A percentile compares a stretch with the other conserved stretches of the same genome.
phyloP scores from a whole-genome alignment of 2,329 filamentous ascomycete genomes.

The Cladosporium sp. region DNA sequence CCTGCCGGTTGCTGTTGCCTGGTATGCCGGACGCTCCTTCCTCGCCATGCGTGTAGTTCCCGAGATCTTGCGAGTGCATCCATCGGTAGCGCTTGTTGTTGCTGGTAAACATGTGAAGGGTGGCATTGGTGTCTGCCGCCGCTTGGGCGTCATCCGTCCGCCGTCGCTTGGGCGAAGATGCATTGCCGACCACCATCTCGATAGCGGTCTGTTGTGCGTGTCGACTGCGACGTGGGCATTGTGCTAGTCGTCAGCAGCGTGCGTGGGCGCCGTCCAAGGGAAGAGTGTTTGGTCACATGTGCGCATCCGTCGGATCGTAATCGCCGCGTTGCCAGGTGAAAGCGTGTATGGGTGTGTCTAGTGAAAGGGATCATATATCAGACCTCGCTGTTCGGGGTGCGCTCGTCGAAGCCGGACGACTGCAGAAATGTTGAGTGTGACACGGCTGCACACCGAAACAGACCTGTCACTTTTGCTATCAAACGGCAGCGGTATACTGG shows the following conservation, averaged over 20 bases:
- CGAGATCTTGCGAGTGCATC: not conserved
- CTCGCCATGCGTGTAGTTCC: not conserved
- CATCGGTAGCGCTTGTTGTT: not conserved
- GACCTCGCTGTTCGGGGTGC: not conserved
- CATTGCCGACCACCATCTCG: conserved; percentile 1
- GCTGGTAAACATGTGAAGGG: conserved; percentile 4
- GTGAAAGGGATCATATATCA: not conserved
- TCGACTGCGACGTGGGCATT: not conserved
- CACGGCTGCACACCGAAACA: not conserved
- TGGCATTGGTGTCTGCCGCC: conserved; percentile 2
- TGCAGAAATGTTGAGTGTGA: not conserved
- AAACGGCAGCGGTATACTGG: not conserved
- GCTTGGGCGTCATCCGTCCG: not conserved
- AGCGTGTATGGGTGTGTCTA: not conserved
- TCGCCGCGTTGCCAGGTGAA: not conserved
- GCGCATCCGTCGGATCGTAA: not conserved
- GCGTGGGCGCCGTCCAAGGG: not conserved
- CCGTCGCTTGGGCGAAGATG: not conserved
- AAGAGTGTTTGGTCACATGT: not conserved
- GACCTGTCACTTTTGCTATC: not conserved
- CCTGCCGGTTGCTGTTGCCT: not conserved
- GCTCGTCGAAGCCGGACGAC: not conserved
- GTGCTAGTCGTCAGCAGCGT: not conserved
- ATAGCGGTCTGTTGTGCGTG: not conserved
- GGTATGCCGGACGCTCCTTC: not conserved